Percentiles rank a stretch among this genome's conserved stretches.
These are phyloP conservation scores for Dryas octopetala DNA, from an alignment of 306 rosid genomes.

Conservation along the genomic window DNA sequence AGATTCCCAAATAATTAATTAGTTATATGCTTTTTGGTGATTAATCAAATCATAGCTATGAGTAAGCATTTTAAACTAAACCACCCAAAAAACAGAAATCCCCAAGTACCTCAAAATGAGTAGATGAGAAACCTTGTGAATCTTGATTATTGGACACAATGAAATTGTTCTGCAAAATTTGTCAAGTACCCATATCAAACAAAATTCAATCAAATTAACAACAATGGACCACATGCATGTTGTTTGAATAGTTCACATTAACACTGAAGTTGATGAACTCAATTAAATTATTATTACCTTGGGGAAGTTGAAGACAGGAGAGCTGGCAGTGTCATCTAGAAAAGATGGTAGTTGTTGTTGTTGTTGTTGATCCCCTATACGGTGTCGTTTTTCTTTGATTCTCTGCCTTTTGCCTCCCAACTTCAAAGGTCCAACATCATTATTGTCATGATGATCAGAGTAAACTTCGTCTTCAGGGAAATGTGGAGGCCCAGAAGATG, in stretches of 20 bases:
- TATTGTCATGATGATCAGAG: conserved; percentile 34
- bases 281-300: conserved; percentile 40
- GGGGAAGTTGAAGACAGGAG: conserved; percentile 59
- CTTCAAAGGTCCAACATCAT: conserved; percentile 33
- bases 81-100: not conserved
- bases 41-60: not conserved
- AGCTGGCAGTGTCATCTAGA: conserved; percentile 94
- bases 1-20: conserved; percentile 19
- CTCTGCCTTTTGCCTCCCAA: conserved; percentile 45
- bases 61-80: not conserved
- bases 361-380: conserved; percentile 16
- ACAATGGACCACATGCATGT: not conserved
- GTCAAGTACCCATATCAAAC: conserved; percentile 15
- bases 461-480: conserved; percentile 44
- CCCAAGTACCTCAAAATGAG: conserved; percentile 63
- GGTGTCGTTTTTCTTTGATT: conserved; percentile 34
- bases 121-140: conserved; percentile 86
- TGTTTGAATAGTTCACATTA: not conserved
- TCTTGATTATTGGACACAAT: conserved; percentile 41
- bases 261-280: not conserved
- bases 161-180: conserved; percentile 49
- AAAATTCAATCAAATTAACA: not conserved
- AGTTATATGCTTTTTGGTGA: conserved; percentile 5
- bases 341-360: conserved; percentile 42
- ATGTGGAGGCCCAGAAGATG: conserved; percentile 99